Percentiles rank a stretch among this genome's conserved stretches.
phyloP scores from a whole-genome alignment of 2,329 filamentous ascomycete genomes.

The Blumeriella jaapii region DNA sequence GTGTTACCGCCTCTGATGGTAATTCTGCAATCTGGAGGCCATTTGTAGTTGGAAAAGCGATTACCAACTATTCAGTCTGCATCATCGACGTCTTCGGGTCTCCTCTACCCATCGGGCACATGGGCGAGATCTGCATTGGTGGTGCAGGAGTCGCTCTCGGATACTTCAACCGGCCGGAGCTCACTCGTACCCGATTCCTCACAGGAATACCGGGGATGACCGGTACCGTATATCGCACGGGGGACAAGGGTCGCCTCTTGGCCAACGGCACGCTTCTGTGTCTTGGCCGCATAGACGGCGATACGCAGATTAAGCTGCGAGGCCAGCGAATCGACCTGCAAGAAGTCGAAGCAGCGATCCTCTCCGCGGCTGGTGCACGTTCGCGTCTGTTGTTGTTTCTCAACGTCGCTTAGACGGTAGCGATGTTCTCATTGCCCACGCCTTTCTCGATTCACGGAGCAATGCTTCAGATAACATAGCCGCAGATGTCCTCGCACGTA shows the following conservation, averaged over 20 bases:
- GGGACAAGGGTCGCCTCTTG: conserved; percentile 29
- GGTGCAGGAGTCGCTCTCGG: conserved; percentile 28
- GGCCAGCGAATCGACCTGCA: conserved; percentile 31
- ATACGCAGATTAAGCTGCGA: conserved; percentile 29
- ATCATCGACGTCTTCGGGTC: conserved; percentile 30
- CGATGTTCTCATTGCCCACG: too few species aligned
- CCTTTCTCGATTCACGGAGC: too few species aligned
- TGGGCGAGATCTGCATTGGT: conserved; percentile 33
- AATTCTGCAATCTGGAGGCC: too few species aligned
- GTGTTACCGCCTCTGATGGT: background rate
- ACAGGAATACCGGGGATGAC: background rate
- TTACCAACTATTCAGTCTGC: conserved; percentile 22
- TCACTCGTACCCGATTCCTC: background rate
- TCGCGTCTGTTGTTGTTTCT: conserved; percentile 17
- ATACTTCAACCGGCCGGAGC: conserved; percentile 26
- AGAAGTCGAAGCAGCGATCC: conserved; percentile 28
- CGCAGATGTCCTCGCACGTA: too few species aligned
- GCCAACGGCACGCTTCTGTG: conserved; percentile 23
- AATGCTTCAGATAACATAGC: too few species aligned
- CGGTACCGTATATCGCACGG: conserved; percentile 26
- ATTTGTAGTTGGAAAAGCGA: background rate
- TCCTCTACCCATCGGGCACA: conserved; percentile 29
- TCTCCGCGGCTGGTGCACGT: background rate
- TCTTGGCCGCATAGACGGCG: conserved; percentile 26
- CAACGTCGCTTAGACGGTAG: too few species aligned